A percentile compares a stretch with the other conserved stretches of the same genome.
Conservation (phyloP, 805 yeast species). For the Ogataea polymorpha region DNA sequence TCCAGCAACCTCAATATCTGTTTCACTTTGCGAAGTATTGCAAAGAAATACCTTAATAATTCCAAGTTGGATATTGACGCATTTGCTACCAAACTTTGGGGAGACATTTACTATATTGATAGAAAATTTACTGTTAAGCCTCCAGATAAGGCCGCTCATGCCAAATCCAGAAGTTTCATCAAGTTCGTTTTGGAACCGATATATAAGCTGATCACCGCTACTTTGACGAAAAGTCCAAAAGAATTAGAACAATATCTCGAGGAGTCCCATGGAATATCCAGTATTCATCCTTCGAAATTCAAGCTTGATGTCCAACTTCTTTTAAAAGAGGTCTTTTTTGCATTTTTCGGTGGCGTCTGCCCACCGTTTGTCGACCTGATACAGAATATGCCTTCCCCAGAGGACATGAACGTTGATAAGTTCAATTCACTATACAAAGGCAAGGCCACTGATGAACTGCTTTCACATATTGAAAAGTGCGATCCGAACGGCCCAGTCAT, state of each 20-base stretch:
- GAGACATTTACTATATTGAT: conserved; percentile 55
- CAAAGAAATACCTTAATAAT: conserved; percentile 42
- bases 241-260: conserved; percentile 44
- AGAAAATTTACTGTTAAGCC: conserved; percentile 44
- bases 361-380: conserved; percentile 54
- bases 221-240: conserved; percentile 50
- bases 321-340: conserved; percentile 49
- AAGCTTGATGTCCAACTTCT: conserved; percentile 59
- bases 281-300: conserved; percentile 38
- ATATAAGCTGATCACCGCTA: conserved; percentile 66
- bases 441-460: conserved; percentile 13
- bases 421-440: conserved; percentile 29
- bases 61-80: conserved; percentile 30
- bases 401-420: conserved; percentile 28
- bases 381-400: conserved; percentile 38
- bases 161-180: conserved; percentile 46
- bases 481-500: conserved; percentile 41
- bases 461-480: conserved; percentile 28
- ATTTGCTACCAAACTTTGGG: conserved; percentile 70
- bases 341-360: conserved; percentile 49
- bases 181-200: conserved; percentile 73
- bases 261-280: conserved; percentile 43
- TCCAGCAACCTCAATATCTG: conserved; percentile 60
- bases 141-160: conserved; percentile 22
- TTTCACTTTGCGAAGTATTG: conserved; percentile 68